phyloP scores from a whole-genome alignment of 305 asterid genomes.

The Withania somnifera region DNA sequence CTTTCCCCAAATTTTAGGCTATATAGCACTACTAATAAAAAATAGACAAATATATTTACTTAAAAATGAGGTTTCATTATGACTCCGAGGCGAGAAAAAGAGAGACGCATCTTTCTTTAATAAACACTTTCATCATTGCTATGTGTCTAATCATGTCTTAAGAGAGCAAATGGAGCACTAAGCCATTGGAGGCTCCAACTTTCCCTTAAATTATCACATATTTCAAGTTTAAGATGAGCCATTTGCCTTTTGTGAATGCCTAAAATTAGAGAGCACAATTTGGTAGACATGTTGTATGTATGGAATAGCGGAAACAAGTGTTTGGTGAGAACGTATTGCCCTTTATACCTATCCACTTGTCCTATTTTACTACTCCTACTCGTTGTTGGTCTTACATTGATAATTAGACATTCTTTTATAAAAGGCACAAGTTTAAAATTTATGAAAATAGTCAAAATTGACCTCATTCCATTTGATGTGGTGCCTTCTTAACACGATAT shows the following conservation, averaged over 20 bases:
- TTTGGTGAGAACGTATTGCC: background rate
- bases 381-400: no score
- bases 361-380: no score
- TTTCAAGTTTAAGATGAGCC: background rate
- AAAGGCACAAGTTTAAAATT: no score
- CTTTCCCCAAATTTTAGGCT: background rate
- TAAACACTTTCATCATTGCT: constrained; percentile 2
- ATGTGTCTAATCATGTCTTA: constrained; percentile 2
- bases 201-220: background rate
- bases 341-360: background rate
- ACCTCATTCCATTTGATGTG: no score
- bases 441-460: no score
- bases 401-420: no score
- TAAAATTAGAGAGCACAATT: no score
- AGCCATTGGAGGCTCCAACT: constrained; percentile 5
- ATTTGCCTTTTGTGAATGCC: background rate
- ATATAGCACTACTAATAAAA: background rate
- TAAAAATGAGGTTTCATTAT: background rate
- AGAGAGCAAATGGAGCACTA: constrained; percentile 6
- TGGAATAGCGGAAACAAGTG: fast-evolving
- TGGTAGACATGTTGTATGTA: background rate
- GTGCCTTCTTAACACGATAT: no score
- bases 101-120: background rate
- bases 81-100: background rate
- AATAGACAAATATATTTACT: background rate